Conservation (phyloP, 1,139 yeast genomes). For the Candida sp. region DNA sequence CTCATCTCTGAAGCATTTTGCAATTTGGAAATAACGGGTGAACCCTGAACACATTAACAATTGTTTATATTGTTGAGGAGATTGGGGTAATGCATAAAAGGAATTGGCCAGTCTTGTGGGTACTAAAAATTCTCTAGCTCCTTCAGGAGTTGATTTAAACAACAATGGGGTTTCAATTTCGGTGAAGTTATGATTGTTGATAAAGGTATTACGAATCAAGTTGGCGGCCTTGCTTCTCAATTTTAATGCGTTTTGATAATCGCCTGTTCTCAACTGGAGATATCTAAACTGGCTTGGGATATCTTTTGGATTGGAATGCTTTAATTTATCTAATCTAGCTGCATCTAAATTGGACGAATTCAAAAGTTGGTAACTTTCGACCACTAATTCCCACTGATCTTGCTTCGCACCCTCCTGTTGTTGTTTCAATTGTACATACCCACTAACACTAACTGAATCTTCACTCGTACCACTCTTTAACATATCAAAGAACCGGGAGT, state of each 20-base stretch:
- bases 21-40: conserved; percentile 81
- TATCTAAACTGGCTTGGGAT: conserved; percentile 81
- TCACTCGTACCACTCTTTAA: conserved; percentile 57
- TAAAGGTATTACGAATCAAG: conserved; percentile 49
- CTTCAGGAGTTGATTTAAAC: conserved; percentile 97
- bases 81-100: conserved; percentile 92
- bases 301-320: conserved; percentile 43
- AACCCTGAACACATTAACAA: conserved; percentile 93
- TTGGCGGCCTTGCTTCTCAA: conserved; percentile 61
- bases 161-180: conserved; percentile 93
- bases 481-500: conserved; percentile 30
- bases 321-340: conserved; percentile 64
- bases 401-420: conserved; percentile 16
- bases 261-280: conserved; percentile 67
- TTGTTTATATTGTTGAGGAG: conserved; percentile 97
- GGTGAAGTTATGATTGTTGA: conserved; percentile 48
- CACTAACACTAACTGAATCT: conserved; percentile 73
- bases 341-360: conserved; percentile 69
- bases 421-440: conserved; percentile 41
- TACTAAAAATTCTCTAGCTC: conserved; percentile 93
- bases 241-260: conserved; percentile 56
- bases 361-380: conserved; percentile 50
- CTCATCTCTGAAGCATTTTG: conserved; percentile 94
- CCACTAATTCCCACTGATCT: conserved; percentile 52
- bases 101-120: conserved; percentile 69